phyloP scores from a whole-genome alignment of 1,139 yeast genomes.

The Diutina rugosa region DNA sequence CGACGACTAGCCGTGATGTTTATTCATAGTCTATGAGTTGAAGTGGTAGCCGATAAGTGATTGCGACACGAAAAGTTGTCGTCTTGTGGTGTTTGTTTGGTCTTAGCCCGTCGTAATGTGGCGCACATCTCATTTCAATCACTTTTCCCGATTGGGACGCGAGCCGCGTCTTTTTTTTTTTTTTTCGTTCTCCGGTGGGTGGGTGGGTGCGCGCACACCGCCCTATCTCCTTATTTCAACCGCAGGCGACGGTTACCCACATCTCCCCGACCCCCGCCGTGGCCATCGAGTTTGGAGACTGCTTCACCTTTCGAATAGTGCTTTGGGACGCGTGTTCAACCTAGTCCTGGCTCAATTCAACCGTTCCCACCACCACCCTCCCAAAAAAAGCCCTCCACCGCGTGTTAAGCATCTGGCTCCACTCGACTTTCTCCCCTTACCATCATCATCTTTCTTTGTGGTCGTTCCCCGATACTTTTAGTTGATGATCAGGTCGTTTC shows the following conservation, averaged over 20 bases:
- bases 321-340: neutral
- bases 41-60: too few relatives aligned
- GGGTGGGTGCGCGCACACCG: neutral
- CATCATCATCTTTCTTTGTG: too few relatives aligned
- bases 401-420: too few relatives aligned
- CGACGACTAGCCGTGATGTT: too few relatives aligned
- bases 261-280: neutral
- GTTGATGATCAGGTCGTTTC: conserved; percentile 2
- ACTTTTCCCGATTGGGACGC: neutral
- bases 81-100: neutral
- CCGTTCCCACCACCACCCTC: neutral
- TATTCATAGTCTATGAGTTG: too few relatives aligned
- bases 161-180: neutral
- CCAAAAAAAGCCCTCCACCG: too few relatives aligned
- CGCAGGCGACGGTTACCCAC: neutral
- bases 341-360: neutral
- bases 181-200: neutral
- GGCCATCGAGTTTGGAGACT: neutral
- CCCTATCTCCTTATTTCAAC: neutral
- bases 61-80: too few relatives aligned
- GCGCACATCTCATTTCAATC: neutral
- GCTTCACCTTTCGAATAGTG: neutral
- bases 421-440: neutral
- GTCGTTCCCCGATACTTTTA: neutral
- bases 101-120: neutral